phyloP scores from a whole-genome alignment of 2,329 filamentous ascomycete genomes.

The Zymoseptoria pseudotritici region DNA sequence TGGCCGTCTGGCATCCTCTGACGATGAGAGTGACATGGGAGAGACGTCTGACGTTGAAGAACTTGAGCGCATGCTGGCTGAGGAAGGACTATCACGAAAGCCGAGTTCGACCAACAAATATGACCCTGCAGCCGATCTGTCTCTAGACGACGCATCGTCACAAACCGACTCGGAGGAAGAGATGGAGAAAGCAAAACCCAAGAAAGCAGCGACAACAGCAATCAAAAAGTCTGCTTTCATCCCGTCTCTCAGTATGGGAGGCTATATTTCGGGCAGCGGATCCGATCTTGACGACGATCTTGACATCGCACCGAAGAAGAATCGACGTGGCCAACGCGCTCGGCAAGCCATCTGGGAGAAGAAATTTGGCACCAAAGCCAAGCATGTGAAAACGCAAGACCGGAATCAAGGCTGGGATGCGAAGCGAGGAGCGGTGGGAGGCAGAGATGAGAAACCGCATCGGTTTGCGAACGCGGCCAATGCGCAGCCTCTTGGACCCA shows the following conservation, averaged over 20 bases:
- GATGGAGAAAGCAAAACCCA: slow-evolving; percentile 18
- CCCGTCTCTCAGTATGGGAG: slow-evolving; percentile 66
- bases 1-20: slow-evolving; percentile 34
- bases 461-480: slow-evolving; percentile 15
- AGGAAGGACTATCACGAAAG: slow-evolving; percentile 17
- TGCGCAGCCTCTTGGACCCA: slow-evolving; percentile 9
- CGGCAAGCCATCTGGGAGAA: slow-evolving; percentile 73
- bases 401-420: slow-evolving; percentile 53
- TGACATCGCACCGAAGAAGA: slow-evolving; percentile 55
- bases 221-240: slow-evolving; percentile 54
- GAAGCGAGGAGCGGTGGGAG: slow-evolving; percentile 45
- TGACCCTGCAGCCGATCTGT: slow-evolving; percentile 14
- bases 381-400: slow-evolving; percentile 50
- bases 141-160: slow-evolving; percentile 9
- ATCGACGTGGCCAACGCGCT: slow-evolving; percentile 68
- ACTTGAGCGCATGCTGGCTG: slow-evolving; percentile 19
- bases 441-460: slow-evolving; percentile 1
- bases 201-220: slow-evolving; percentile 11
- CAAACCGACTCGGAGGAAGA: slow-evolving; percentile 16
- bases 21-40: slow-evolving; percentile 25
- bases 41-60: slow-evolving; percentile 18
- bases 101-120: slow-evolving; percentile 1
- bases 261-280: slow-evolving; percentile 71
- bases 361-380: slow-evolving; percentile 66
- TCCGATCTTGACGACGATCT: slow-evolving; percentile 57